A percentile compares a stretch with the other conserved stretches of the same genome.
Conservation (phyloP, 208 protist species). For the Trypanosoma brucei region DNA sequence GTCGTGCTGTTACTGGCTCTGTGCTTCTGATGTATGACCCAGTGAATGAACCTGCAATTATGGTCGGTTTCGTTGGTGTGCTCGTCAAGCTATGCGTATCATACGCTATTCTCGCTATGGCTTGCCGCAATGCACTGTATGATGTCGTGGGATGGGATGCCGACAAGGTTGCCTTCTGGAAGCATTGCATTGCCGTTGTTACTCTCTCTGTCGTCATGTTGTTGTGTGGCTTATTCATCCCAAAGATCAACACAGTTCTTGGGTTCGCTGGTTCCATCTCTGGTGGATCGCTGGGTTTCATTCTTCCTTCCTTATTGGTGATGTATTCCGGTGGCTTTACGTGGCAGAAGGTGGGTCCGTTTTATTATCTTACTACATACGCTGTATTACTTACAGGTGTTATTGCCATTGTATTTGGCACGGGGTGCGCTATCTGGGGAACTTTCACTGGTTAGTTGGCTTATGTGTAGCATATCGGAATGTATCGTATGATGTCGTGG, state of each 20-base stretch:
- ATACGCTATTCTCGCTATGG: slow-evolving; percentile 52
- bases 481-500: slow-evolving; percentile 32
- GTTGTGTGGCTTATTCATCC: slow-evolving; percentile 73
- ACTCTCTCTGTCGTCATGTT: slow-evolving; percentile 41
- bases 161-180: slow-evolving; percentile 44
- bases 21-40: slow-evolving; percentile 64
- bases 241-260: slow-evolving; percentile 74
- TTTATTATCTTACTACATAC: slow-evolving; percentile 44
- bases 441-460: background rate
- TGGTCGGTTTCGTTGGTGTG: slow-evolving; percentile 50
- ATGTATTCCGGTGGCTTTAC: slow-evolving; percentile 68
- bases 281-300: slow-evolving; percentile 70
- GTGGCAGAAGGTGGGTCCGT: slow-evolving; percentile 37
- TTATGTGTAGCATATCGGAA: too few relatives aligned
- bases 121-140: slow-evolving; percentile 53
- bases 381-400: slow-evolving; percentile 50
- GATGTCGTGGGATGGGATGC: slow-evolving; percentile 47
- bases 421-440: slow-evolving; percentile 47
- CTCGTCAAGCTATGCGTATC: slow-evolving; percentile 55
- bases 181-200: slow-evolving; percentile 44
- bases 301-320: slow-evolving; percentile 72
- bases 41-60: slow-evolving; percentile 41
- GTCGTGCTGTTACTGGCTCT: slow-evolving; percentile 33
- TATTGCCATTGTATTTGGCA: slow-evolving; percentile 64
- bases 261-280: slow-evolving; percentile 61